Evolutionary conservation across 768 basidiomycete species (phyloP), one percentile per base, ranked within the genome.

Genomic region (Leccinellum luteum): DNA sequence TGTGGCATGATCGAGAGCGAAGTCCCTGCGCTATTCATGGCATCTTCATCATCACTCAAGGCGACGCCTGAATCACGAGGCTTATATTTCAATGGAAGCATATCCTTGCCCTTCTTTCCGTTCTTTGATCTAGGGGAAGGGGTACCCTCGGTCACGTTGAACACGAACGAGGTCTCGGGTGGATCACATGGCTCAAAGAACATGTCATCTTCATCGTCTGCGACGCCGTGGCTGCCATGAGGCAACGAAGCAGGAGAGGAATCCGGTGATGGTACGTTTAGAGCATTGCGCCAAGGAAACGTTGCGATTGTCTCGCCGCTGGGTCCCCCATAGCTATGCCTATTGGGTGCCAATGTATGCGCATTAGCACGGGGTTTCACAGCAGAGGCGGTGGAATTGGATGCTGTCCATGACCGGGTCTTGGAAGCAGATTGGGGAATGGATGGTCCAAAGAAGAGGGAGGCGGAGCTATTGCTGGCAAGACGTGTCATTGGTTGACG

Each of bases 281-380:
- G 68, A 63, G 55, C 76, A 65, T 54, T 73, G 60, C 66, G 82
- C 79, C 74, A 75, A 3, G 73, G 67, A 21, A 74, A 49, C 17
- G 64, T 60, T 9, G 68, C 63, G 3, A 55, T 68, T 54, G 55
- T 69, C 62, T 74, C 71, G 58, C 66, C 71, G 12, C 73, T 75
- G 14, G 78, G 70, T 6, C 85, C 86, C 15, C 83, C 81, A 69
- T 87, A 88, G 60, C 86, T 89, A 61, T 89, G 87, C 56, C 87
- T 79, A 62, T 81, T 83, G 32, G 69, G 58, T 23, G 70, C 54
- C 53, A 72, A 73, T 4, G 76, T 69, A 58, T 76, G 68, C 51
- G 57, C 38, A 15, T 34, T 56, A 7, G 47, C 6, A 2, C 56
- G 60, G 8, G 51, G 54, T 43, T 60, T 63, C 2, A 54, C 57